Percentiles rank a stretch among this genome's conserved stretches.
Evolutionary conservation across 441 rosid species (phyloP).

Genomic region (Manihot esculenta): DNA sequence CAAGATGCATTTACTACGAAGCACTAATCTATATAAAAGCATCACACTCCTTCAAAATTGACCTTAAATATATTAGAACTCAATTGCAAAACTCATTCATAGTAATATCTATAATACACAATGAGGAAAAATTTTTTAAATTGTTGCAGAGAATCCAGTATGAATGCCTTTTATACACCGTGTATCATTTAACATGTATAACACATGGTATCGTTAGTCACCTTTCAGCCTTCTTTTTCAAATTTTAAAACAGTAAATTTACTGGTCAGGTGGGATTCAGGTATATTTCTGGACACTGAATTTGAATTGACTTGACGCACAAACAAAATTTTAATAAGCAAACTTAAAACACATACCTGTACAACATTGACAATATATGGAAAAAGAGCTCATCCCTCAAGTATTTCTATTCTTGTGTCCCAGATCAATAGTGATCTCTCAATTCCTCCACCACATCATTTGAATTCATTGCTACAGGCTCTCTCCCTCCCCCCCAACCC

Average conservation of each 20-base stretch:
- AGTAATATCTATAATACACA: background rate
- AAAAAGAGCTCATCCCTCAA: background rate
- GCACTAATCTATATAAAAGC: background rate
- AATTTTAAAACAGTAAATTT: background rate
- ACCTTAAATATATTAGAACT: background rate
- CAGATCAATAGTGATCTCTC: no score
- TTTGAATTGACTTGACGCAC: background rate
- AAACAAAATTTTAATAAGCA: background rate
- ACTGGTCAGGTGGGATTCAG: background rate
- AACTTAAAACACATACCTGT: background rate
- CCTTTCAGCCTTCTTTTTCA: no score
- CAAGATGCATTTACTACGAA: conserved; percentile 16
- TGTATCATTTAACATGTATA: no score
- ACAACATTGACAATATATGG: background rate
- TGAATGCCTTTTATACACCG: background rate
- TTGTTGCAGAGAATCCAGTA: background rate
- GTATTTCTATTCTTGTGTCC: no score
- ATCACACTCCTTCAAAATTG: background rate
- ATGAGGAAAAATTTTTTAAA: background rate
- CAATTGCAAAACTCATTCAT: background rate
- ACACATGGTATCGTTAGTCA: no score
- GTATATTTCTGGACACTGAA: background rate
- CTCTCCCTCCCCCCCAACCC: no score
- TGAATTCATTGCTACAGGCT: no score
- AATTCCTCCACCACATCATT: no score